A percentile compares a stretch with the other conserved stretches of the same genome.
phyloP scores from a whole-genome alignment of 352 stramenopile genomes.

The Globisporangium radiosum region DNA sequence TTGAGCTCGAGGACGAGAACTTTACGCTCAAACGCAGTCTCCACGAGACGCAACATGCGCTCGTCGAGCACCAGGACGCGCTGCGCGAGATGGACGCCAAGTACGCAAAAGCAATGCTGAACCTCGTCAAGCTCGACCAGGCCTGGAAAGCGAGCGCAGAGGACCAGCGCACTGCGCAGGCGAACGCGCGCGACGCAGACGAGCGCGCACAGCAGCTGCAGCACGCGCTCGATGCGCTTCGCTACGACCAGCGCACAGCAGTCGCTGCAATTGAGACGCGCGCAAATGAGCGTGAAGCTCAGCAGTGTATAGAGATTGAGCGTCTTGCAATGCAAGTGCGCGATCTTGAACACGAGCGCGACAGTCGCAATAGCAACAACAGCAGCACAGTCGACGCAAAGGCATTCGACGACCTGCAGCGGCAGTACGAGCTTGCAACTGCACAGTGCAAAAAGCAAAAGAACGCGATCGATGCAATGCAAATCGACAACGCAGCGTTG shows the following conservation, averaged over 20 bases:
- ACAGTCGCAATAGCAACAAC: conserved; percentile 16
- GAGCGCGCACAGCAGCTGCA: conserved; percentile 8
- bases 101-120: conserved; percentile 61
- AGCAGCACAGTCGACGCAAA: background rate
- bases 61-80: conserved; percentile 32
- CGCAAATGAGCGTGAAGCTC: background rate
- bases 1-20: conserved; percentile 72
- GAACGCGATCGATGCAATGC: conserved; percentile 14
- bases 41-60: conserved; percentile 37
- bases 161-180: conserved; percentile 17
- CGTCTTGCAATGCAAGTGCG: conserved; percentile 12
- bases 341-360: conserved; percentile 29
- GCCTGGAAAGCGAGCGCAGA: conserved; percentile 56
- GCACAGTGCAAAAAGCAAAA: conserved; percentile 38
- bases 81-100: conserved; percentile 46
- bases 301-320: background rate
- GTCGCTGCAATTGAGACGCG: background rate
- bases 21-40: conserved; percentile 59
- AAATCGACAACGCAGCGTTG: conserved; percentile 34
- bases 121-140: conserved; percentile 62
- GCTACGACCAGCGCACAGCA: background rate
- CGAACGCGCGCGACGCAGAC: conserved; percentile 10
- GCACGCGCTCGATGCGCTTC: background rate
- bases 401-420: conserved; percentile 20
- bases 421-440: conserved; percentile 17